phyloP scores from a whole-genome alignment of 148 eudicot genomes.

The Vaccinium vitisidaea region DNA sequence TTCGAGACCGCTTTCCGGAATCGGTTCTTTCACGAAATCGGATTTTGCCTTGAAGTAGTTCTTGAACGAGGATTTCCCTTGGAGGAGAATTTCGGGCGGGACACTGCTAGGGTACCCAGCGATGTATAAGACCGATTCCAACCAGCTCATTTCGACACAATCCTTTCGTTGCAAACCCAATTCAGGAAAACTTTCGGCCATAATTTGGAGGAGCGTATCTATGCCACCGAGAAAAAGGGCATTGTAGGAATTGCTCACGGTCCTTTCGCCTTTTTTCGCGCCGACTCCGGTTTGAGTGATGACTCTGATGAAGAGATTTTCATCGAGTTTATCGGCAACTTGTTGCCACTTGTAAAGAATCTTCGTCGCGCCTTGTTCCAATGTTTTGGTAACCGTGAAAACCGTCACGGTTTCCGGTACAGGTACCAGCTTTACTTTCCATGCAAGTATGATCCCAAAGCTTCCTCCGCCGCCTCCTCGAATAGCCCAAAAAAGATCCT shows the following conservation, averaged over 20 bases:
- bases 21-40: not conserved
- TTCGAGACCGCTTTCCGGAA: not conserved
- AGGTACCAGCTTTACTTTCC: not conserved
- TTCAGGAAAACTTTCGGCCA: not conserved
- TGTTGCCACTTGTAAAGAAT: slow-evolving; percentile 3
- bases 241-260: not conserved
- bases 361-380: slow-evolving; percentile 7
- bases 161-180: not conserved
- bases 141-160: slow-evolving; percentile 1
- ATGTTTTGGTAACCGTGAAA: not conserved
- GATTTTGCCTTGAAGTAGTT: slow-evolving; percentile 1
- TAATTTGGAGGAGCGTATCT: not conserved
- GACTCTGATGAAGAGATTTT: not conserved
- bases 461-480: not conserved
- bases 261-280: not conserved
- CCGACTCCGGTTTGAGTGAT: not conserved
- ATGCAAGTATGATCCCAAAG: not conserved
- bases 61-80: not conserved
- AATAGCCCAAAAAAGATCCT: slow-evolving; percentile 2
- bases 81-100: not conserved
- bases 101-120: not conserved
- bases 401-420: not conserved
- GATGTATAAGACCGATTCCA: not conserved
- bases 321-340: not conserved
- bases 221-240: not conserved